Evolutionary conservation across 108 stramenopile genomes (phyloP), one percentile per base, ranked within the genome.

Genomic region (Fragilaria radians): DNA sequence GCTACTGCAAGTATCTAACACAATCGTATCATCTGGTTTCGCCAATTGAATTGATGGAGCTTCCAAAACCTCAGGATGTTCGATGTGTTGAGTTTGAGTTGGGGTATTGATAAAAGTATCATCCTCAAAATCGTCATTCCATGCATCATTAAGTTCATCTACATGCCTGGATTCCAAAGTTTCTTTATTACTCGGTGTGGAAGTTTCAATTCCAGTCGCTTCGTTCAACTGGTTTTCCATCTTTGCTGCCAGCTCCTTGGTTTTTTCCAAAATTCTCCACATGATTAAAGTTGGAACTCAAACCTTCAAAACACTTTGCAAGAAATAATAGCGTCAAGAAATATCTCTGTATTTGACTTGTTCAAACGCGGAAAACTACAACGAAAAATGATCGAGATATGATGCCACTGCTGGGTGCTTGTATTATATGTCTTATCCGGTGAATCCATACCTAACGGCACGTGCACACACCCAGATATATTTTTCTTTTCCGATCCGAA

Each of bases 141-240:
- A 48, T 22, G 22, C 47, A 48, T 48, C 47, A 48, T 48, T 23
- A 19, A 48, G n/a, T n/a, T 28, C 52, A 28, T 53, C 52, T 24
- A n/a, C 2, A 7, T 27, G 0, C 53, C 71, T 17, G 17, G 62
- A n/a, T 62, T 48, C 14, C 49, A 28, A 48, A 5, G 23, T 27
- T 1, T 14, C 7, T 2, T 29, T 2, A 14, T 26, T 11, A 28
- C 50, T 52, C 30, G 9, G 26, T 51, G 28, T 22, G 50, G 9
- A 31, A 50, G 61, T 1, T 5, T 22, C 1, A 53, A 71, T 26
- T 29, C 78, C 78, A 4, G 74, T 73, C 7, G 75, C 62, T 59
- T 79, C 69, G 53, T 74, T 74, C 50, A 79, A 3, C 54, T 79
- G 73, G 19, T 70, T 21, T 5, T 79, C 78, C 23, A 79, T 46